Percentiles rank a stretch among this genome's conserved stretches.
phyloP scores from a whole-genome alignment of 202 grass and related monocot species.

The Tripidium arundinaceum region DNA sequence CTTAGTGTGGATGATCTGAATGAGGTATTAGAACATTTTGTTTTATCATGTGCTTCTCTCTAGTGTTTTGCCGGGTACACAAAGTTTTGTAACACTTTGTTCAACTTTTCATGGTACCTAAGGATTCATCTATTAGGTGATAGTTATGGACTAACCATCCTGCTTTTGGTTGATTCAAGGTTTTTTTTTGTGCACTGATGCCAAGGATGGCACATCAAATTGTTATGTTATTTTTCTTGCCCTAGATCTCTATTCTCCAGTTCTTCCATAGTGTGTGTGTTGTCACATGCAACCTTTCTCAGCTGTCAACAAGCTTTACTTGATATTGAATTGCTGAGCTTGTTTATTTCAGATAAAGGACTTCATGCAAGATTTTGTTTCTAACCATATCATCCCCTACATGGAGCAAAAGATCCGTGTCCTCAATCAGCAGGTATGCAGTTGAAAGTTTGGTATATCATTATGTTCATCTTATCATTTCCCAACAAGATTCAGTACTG shows the following conservation, averaged over 20 bases:
- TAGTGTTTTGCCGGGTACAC: conserved; percentile 24
- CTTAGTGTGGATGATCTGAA: conserved; percentile 86
- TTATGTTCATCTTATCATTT: conserved; percentile 23
- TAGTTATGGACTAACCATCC: not conserved
- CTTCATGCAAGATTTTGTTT: conserved; percentile 93
- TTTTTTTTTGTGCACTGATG: not conserved
- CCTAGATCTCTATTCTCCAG: conserved; percentile 8
- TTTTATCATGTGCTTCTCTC: conserved; percentile 24
- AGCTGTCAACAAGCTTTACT: not conserved
- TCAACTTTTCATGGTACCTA: conserved; percentile 20
- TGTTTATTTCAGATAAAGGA: conserved; percentile 78
- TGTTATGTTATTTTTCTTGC: conserved; percentile 8
- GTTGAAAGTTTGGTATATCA: conserved; percentile 2
- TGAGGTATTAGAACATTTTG: conserved; percentile 55
- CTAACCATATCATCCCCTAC: conserved; percentile 95
- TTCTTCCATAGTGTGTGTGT: not conserved
- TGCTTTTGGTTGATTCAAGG: conserved; percentile 23
- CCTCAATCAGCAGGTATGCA: conserved; percentile 95
- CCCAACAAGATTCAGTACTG: conserved; percentile 3
- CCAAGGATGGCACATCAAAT: not conserved
- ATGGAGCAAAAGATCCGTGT: conserved; percentile 96
- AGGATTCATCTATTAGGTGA: not conserved
- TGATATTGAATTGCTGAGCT: conserved; percentile 1
- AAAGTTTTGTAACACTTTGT: not conserved
- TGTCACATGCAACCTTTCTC: not conserved